A percentile compares a stretch with the other conserved stretches of the same genome.
phyloP scores from a whole-genome alignment of 1,284 basidiomycete species.

The Cerioporus squamosus region DNA sequence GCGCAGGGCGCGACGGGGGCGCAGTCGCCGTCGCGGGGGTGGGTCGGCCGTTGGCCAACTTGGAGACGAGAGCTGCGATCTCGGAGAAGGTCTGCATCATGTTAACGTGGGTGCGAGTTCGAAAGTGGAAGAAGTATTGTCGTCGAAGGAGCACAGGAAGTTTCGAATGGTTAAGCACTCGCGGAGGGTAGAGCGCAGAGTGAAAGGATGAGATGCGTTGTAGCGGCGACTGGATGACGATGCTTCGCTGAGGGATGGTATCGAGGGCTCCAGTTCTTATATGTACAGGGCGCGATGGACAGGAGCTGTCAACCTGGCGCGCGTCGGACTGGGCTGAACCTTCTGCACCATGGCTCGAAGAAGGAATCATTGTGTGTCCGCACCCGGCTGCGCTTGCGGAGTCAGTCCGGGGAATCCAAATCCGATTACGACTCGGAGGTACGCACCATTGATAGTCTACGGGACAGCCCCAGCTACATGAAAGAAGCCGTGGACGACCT shows the following conservation, averaged over 20 bases:
- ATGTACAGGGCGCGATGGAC: slow-evolving; percentile 12
- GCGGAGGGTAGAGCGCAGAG: background rate
- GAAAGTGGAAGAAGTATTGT: background rate
- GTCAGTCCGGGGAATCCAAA: slow-evolving; percentile 19
- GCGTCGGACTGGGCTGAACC: slow-evolving; percentile 11
- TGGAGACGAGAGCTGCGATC: slow-evolving; percentile 4
- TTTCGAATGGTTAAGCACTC: background rate
- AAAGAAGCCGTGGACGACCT: slow-evolving; percentile 14
- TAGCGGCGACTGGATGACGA: slow-evolving; percentile 4
- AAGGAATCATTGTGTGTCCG: slow-evolving; percentile 14
- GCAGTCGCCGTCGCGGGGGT: slow-evolving; percentile 12
- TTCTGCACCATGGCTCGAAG: slow-evolving; percentile 8
- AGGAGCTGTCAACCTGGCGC: slow-evolving; percentile 20
- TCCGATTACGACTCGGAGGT: slow-evolving; percentile 22
- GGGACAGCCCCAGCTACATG: slow-evolving; percentile 22
- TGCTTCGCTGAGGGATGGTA: slow-evolving; percentile 5
- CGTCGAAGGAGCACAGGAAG: background rate
- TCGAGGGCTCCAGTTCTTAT: slow-evolving; percentile 3
- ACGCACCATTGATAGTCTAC: slow-evolving; percentile 19
- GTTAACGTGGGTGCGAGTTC: background rate
- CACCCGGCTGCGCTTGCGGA: slow-evolving; percentile 6
- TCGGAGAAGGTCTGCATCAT: slow-evolving; percentile 21
- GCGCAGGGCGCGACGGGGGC: slow-evolving; percentile 18
- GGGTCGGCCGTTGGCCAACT: slow-evolving; percentile 15
- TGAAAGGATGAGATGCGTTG: background rate